Evolutionary conservation across 2,329 filamentous ascomycete species (phyloP).

Genomic region (Aspergillus calidoustus): DNA sequence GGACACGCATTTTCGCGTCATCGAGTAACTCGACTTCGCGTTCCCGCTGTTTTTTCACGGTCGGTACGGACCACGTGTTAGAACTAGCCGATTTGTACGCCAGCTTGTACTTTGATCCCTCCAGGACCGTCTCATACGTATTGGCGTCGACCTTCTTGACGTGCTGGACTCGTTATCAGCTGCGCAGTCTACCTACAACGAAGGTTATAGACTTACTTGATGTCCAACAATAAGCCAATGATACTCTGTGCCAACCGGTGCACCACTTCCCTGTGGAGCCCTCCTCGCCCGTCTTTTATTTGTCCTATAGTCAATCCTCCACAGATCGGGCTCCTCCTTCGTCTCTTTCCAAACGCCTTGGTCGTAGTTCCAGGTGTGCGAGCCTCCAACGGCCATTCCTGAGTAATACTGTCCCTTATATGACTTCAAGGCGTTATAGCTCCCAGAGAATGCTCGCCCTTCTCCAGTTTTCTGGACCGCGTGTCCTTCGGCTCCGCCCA

Average conservation of each 20-base stretch:
- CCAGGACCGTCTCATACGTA: conserved; percentile 40
- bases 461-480: conserved; percentile 4
- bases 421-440: conserved; percentile 39
- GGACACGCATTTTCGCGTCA: conserved; percentile 38
- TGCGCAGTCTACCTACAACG: not conserved
- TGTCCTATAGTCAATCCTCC: conserved; percentile 39
- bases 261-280: conserved; percentile 40
- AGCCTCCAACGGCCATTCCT: conserved; percentile 43
- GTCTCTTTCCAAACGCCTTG: conserved; percentile 42
- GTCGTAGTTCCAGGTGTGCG: conserved; percentile 44
- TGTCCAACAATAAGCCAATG: conserved; percentile 42
- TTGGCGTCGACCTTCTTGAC: conserved; percentile 43
- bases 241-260: conserved; percentile 41
- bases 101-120: conserved; percentile 43
- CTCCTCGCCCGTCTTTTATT: conserved; percentile 37
- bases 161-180: conserved; percentile 26
- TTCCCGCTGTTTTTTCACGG: conserved; percentile 40
- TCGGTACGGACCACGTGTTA: conserved; percentile 41
- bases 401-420: conserved; percentile 42
- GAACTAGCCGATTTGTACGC: conserved; percentile 37
- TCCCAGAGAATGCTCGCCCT: conserved; percentile 4
- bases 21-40: conserved; percentile 39
- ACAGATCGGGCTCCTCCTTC: conserved; percentile 41
- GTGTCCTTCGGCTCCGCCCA: not conserved
- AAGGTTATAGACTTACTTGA: conserved; percentile 29